Evolutionary conservation across 306 rosid species (phyloP).

Genomic region (Cotoneaster glaucophyllus): DNA sequence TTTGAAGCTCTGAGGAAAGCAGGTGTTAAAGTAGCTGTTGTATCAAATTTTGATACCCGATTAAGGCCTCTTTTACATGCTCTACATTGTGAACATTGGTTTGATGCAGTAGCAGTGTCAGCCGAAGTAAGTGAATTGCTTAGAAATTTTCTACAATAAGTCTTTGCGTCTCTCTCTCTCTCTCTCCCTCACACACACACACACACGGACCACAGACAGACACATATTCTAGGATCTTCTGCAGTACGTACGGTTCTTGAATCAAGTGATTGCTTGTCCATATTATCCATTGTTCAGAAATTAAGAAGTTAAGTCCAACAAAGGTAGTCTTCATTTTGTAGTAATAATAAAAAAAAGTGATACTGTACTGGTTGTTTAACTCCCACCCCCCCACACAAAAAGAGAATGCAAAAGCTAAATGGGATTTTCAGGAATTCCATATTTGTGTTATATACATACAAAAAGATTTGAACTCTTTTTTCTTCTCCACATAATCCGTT

Average conservation of each 20-base stretch:
- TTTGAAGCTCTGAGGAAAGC: conserved; percentile 64
- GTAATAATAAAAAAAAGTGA: no score
- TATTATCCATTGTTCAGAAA: neutral
- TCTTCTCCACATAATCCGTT: neutral
- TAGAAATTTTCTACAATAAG: neutral
- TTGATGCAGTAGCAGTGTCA: conserved; percentile 95
- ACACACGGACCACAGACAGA: neutral
- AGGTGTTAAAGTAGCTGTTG: conserved; percentile 79
- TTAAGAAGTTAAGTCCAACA: neutral
- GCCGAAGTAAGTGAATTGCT: conserved; percentile 60
- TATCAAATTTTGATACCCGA: conserved; percentile 91
- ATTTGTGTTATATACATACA: neutral
- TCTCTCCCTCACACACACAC: neutral
- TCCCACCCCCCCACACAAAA: neutral
- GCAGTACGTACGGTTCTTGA: neutral
- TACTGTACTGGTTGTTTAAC: no score
- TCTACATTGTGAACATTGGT: conserved; percentile 82
- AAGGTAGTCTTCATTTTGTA: no score
- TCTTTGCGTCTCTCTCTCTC: neutral
- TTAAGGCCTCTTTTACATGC: conserved; percentile 75
- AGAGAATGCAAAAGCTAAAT: neutral
- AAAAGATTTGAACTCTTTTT: neutral
- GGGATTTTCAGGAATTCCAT: neutral
- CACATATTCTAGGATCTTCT: neutral
- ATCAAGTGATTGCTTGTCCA: neutral